A percentile compares a stretch with the other conserved stretches of the same genome.
Evolutionary conservation across 331 rosid genomes (phyloP).

Genomic region (Stylosanthes scabra): DNA sequence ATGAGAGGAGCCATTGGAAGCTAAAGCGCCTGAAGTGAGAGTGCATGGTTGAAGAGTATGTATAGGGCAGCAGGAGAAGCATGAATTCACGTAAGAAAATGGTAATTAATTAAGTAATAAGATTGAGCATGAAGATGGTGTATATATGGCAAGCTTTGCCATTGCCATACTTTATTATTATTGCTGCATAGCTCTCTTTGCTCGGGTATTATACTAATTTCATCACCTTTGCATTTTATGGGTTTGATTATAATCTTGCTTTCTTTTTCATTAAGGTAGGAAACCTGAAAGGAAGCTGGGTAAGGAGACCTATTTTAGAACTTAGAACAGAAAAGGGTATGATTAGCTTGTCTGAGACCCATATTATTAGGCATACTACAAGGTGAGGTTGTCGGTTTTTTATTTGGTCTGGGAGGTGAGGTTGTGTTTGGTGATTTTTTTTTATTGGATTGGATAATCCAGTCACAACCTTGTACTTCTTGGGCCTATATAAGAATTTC

Average conservation of each 20-base stretch:
- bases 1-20: conserved; percentile 21
- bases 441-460: too few species aligned
- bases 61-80: not conserved
- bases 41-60: not conserved
- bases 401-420: too few species aligned
- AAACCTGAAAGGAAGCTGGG: too few species aligned
- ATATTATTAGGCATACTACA: too few species aligned
- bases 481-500: too few species aligned
- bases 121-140: conserved; percentile 42
- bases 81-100: conserved; percentile 50
- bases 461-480: too few species aligned
- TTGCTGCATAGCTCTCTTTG: not conserved
- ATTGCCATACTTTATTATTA: not conserved
- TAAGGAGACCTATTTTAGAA: too few species aligned
- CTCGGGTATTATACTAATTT: not conserved
- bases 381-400: too few species aligned
- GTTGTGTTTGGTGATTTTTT: too few species aligned
- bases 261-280: not conserved
- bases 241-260: not conserved
- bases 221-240: conserved; percentile 20
- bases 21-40: not conserved
- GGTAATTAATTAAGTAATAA: not conserved
- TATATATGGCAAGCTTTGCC: conserved; percentile 26
- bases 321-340: too few species aligned
- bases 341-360: too few species aligned